phyloP scores from a whole-genome alignment of 2,329 filamentous ascomycete genomes.

The Aspergillus luchuensis region DNA sequence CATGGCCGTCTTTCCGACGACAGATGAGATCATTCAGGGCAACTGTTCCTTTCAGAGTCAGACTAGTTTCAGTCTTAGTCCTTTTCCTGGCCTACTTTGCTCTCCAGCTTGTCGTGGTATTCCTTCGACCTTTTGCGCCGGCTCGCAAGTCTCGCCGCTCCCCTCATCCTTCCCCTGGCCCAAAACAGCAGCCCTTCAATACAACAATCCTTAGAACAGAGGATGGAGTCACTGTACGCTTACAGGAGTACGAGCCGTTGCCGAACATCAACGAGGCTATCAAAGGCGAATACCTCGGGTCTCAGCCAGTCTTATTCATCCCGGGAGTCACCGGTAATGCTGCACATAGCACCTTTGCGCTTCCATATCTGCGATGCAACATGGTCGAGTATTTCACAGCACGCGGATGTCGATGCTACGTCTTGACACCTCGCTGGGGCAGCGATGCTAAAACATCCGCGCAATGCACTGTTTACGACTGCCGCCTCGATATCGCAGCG shows the following conservation, averaged over 20 bases:
- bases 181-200: not conserved
- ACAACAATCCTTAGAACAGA: not conserved
- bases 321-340: constrained; percentile 9
- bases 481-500: constrained; percentile 12
- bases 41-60: not conserved
- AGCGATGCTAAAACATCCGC: not conserved
- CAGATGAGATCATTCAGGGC: constrained; percentile 16
- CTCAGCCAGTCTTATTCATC: constrained; percentile 11
- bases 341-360: constrained; percentile 3
- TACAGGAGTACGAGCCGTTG: constrained; percentile 6
- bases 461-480: constrained; percentile 12
- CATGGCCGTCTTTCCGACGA: constrained; percentile 12
- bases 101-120: constrained; percentile 12
- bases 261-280: not conserved
- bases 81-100: constrained; percentile 15
- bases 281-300: not conserved
- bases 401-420: constrained; percentile 6
- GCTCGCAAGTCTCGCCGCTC: not conserved
- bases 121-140: constrained; percentile 15
- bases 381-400: constrained; percentile 12
- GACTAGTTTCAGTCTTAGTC: not conserved
- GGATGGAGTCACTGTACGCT: not conserved
- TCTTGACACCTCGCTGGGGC: constrained; percentile 11
- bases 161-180: not conserved
- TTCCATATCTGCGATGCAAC: constrained; percentile 11